Conservation (phyloP, 148 eudicot species). For the Diospyros kaki region DNA sequence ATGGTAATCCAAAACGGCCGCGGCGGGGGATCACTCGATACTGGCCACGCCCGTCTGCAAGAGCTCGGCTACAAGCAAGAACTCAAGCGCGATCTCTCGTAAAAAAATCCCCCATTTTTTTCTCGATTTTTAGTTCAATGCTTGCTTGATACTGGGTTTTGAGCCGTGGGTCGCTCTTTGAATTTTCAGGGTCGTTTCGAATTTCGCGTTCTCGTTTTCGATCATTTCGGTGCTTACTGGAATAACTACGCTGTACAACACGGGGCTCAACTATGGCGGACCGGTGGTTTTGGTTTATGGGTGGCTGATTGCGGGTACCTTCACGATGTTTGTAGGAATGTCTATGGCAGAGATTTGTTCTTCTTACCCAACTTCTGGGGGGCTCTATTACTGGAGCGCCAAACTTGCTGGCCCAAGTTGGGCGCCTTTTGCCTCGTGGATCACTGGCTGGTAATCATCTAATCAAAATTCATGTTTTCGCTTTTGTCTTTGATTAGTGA, state of each 20-base stretch:
- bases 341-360: conserved; percentile 97
- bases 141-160: not conserved
- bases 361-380: conserved; percentile 89
- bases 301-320: conserved; percentile 70
- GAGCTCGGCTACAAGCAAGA: conserved; percentile 88
- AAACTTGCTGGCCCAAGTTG: conserved; percentile 81
- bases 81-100: conserved; percentile 89
- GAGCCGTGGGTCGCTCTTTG: conserved; percentile 9
- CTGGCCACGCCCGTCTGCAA: conserved; percentile 56
- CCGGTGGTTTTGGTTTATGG: conserved; percentile 73
- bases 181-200: conserved; percentile 63
- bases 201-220: conserved; percentile 81
- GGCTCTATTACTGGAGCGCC: conserved; percentile 94
- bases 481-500: too few species aligned
- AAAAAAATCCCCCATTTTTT: not conserved
- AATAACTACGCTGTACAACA: conserved; percentile 66
- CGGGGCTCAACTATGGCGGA: conserved; percentile 67
- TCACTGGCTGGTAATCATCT: conserved; percentile 73
- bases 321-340: conserved; percentile 77
- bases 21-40: conserved; percentile 23
- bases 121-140: not conserved
- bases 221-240: conserved; percentile 86
- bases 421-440: conserved; percentile 96
- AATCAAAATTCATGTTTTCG: too few species aligned
- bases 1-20: conserved; percentile 23